Conservation (phyloP, 2,329 filamentous ascomycete genomes). For the Penicillium sp. region DNA sequence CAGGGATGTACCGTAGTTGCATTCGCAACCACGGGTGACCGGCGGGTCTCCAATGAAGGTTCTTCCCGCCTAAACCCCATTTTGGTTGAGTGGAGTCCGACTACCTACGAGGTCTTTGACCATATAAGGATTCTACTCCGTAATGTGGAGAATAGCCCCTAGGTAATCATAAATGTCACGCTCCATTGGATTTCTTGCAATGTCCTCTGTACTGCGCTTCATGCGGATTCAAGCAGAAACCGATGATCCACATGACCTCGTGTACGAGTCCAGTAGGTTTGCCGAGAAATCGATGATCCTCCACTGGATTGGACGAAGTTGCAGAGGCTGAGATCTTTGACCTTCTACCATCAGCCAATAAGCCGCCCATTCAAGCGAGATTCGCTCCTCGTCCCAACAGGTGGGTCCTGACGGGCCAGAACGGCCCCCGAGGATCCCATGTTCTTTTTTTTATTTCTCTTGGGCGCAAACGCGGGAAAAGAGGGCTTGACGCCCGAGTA, state of each 20-base stretch:
- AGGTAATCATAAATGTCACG: too few species aligned
- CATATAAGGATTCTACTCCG: too few species aligned
- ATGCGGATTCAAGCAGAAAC: constrained; percentile 6
- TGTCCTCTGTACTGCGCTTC: constrained; percentile 12
- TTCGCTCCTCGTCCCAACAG: not conserved
- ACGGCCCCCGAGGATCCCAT: constrained; percentile 1
- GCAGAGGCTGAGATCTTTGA: constrained; percentile 14
- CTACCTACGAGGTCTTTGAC: too few species aligned
- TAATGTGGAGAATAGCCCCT: not conserved
- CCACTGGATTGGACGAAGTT: constrained; percentile 8
- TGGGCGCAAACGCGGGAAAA: not conserved
- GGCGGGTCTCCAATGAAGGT: constrained; percentile 12
- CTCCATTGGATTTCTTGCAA: too few species aligned
- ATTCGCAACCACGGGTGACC: not conserved
- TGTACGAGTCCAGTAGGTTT: constrained; percentile 14
- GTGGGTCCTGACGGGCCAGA: not conserved
- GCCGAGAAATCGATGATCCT: constrained; percentile 12
- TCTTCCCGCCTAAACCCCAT: constrained; percentile 14
- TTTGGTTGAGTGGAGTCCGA: too few species aligned
- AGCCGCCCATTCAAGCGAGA: not conserved
- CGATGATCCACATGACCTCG: constrained; percentile 16
- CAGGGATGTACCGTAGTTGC: not conserved
- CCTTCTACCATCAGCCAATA: constrained; percentile 1
- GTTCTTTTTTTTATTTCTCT: not conserved
- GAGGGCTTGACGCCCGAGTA: not conserved